These are phyloP conservation scores for Solanum sejunctum DNA, from an alignment of 257 asterid species.

Conservation along the genomic window DNA sequence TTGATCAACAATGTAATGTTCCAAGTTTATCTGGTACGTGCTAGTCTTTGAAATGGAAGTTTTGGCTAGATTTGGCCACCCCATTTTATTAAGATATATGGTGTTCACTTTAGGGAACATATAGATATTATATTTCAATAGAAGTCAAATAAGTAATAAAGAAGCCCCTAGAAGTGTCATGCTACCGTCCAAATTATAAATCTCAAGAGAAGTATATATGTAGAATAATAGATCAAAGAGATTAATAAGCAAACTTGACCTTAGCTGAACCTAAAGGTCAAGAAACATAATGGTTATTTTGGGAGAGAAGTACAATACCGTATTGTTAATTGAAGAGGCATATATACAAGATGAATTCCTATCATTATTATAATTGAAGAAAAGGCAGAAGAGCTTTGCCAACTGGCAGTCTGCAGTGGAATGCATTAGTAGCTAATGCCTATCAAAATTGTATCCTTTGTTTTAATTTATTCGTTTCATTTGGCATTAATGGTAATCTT, in stretches of 20 bases:
- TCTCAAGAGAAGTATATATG: background rate
- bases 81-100: background rate
- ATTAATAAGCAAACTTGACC: background rate
- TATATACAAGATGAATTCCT: background rate
- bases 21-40: background rate
- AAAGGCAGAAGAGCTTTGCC: background rate
- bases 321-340: background rate
- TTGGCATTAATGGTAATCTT: too few relatives aligned
- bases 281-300: background rate
- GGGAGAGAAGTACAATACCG: background rate
- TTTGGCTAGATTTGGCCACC: background rate
- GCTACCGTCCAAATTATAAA: background rate
- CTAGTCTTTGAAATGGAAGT: background rate
- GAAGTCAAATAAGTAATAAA: background rate
- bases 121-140: background rate
- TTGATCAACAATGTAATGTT: background rate
- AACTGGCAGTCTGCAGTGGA: background rate
- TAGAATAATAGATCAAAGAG: background rate
- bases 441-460: background rate
- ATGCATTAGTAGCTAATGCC: background rate
- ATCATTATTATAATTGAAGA: background rate
- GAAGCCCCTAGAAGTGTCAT: background rate
- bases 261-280: background rate
- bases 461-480: too few relatives aligned
- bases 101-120: constrained; percentile 2